A percentile compares a stretch with the other conserved stretches of the same genome.
These are phyloP conservation scores for Naematelia encephala DNA, from an alignment of 768 basidiomycete species.

Conservation along the genomic window DNA sequence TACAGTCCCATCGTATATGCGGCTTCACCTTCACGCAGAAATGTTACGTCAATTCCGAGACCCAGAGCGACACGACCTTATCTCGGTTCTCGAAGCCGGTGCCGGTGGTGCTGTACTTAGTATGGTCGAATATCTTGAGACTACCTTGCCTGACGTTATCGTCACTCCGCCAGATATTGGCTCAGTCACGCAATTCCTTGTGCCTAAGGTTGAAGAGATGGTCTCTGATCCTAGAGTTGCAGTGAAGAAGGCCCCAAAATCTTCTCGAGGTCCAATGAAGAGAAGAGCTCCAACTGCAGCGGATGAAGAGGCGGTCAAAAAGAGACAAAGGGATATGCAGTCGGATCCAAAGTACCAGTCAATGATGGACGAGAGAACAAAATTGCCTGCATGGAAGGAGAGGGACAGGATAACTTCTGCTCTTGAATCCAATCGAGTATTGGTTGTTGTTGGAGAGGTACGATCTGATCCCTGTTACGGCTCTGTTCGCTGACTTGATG, in stretches of 20 bases:
- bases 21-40: conserved; percentile 71
- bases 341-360: conserved; percentile 57
- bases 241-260: conserved; percentile 11
- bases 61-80: conserved; percentile 52
- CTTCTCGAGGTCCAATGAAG: conserved; percentile 20
- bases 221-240: conserved; percentile 8
- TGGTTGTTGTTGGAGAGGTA: conserved; percentile 88
- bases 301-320: conserved; percentile 41
- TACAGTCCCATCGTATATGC: conserved; percentile 71
- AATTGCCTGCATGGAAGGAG: conserved; percentile 72
- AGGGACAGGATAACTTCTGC: conserved; percentile 62
- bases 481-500: not conserved
- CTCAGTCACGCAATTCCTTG: conserved; percentile 62
- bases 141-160: conserved; percentile 63
- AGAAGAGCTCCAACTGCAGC: conserved; percentile 33
- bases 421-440: conserved; percentile 62
- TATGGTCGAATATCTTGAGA: conserved; percentile 63
- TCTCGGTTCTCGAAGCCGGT: conserved; percentile 60
- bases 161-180: conserved; percentile 69
- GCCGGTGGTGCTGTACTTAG: conserved; percentile 69
- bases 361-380: conserved; percentile 60
- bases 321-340: conserved; percentile 57
- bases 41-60: conserved; percentile 61
- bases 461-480: not conserved
- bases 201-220: conserved; percentile 45